These are phyloP conservation scores for Coniochaeta pulveracea DNA, from an alignment of 2,329 filamentous ascomycete genomes.

Conservation along the genomic window DNA sequence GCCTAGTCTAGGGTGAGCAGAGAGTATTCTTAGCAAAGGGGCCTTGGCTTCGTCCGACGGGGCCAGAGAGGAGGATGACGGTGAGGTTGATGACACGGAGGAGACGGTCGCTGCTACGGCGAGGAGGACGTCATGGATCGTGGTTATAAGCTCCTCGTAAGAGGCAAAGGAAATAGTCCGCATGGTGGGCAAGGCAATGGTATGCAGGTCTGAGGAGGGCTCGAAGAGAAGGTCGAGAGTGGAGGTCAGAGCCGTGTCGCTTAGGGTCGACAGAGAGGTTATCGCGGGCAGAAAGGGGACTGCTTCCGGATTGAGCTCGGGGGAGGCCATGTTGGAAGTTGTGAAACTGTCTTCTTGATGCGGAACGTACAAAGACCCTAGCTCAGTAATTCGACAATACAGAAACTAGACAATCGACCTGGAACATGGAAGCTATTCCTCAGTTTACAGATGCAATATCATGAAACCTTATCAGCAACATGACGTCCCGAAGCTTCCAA, in stretches of 20 bases:
- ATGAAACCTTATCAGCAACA: too few species aligned
- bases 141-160: constrained; percentile 59
- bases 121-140: constrained; percentile 52
- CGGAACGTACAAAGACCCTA: too few species aligned
- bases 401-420: too few species aligned
- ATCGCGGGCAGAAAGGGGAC: constrained; percentile 42
- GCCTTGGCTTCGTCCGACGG: constrained; percentile 34
- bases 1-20: constrained; percentile 74
- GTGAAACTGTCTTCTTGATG: too few species aligned
- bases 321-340: background rate
- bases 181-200: constrained; percentile 58
- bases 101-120: constrained; percentile 37
- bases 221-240: constrained; percentile 78
- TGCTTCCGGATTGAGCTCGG: constrained; percentile 10
- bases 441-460: too few species aligned
- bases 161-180: constrained; percentile 42
- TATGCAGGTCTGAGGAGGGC: constrained; percentile 63
- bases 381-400: too few species aligned
- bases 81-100: constrained; percentile 22
- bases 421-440: too few species aligned
- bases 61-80: too few species aligned
- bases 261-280: constrained; percentile 40
- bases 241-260: constrained; percentile 39
- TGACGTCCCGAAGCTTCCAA: too few species aligned
- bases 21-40: constrained; percentile 61